Evolutionary conservation across 228 moss, liverwort and hornwort species (phyloP).

Genomic region (Sphagnum fallax): DNA sequence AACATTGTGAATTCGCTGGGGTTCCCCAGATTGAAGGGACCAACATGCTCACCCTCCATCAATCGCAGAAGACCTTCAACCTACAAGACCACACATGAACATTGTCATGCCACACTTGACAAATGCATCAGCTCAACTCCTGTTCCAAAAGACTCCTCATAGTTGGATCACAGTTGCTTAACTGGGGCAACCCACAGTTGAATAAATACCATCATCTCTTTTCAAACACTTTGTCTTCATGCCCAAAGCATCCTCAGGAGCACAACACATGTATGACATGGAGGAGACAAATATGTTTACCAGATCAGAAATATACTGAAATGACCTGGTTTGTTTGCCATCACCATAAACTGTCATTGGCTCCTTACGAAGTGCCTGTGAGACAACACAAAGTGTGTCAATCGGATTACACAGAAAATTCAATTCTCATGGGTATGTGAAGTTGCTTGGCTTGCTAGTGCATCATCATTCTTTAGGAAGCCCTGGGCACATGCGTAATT

Average conservation of each 20-base stretch:
- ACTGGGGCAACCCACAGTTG: too few relatives aligned
- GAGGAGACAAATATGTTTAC: slow-evolving; percentile 3
- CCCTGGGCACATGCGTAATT: too few relatives aligned
- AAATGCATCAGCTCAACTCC: too few relatives aligned
- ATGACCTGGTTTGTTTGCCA: slow-evolving; percentile 16
- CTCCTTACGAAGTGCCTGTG: slow-evolving; percentile 13
- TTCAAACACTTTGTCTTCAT: too few relatives aligned
- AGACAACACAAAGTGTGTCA: neutral
- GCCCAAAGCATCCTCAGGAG: too few relatives aligned
- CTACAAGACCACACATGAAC: neutral
- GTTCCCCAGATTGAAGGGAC: slow-evolving; percentile 15
- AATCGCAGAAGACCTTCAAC: slow-evolving; percentile 16
- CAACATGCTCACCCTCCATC: slow-evolving; percentile 17
- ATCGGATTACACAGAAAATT: neutral
- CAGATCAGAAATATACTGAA: slow-evolving; percentile 16
- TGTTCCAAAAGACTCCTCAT: too few relatives aligned
- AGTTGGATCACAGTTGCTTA: too few relatives aligned
- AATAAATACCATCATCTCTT: too few relatives aligned
- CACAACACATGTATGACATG: too few relatives aligned
- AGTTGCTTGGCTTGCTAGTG: too few relatives aligned
- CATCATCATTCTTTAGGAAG: too few relatives aligned
- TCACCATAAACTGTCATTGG: slow-evolving; percentile 19
- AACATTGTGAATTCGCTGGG: slow-evolving; percentile 19
- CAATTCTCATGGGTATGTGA: neutral
- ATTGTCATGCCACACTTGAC: too few relatives aligned